These are phyloP conservation scores for Phylloporus sp. DNA, from an alignment of 768 basidiomycete species.

Conservation along the genomic window DNA sequence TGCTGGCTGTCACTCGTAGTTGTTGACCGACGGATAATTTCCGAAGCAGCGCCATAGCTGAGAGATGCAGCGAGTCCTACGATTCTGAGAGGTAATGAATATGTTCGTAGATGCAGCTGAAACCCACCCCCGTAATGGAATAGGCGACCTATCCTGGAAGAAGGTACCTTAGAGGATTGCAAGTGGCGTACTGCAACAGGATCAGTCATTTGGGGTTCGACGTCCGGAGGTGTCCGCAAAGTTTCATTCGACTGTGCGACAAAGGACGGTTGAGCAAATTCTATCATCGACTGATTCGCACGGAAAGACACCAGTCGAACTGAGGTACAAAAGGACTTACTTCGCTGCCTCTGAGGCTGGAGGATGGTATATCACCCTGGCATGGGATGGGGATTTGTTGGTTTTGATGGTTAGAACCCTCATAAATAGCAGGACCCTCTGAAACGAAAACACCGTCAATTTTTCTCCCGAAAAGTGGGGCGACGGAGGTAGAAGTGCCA, in stretches of 20 bases:
- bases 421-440: not conserved
- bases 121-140: conserved; percentile 89
- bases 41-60: conserved; percentile 84
- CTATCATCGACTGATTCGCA: not conserved
- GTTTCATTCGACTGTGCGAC: conserved; percentile 6
- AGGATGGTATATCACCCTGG: not conserved
- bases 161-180: conserved; percentile 85
- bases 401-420: not conserved
- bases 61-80: conserved; percentile 88
- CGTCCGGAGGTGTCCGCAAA: not conserved
- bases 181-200: conserved; percentile 39
- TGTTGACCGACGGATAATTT: conserved; percentile 70
- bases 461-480: not conserved
- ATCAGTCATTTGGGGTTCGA: not conserved
- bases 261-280: not conserved
- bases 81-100: not conserved
- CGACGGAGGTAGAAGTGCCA: not conserved
- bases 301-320: not conserved
- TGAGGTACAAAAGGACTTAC: conserved; percentile 4
- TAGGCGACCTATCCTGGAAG: conserved; percentile 81
- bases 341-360: not conserved
- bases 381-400: no score
- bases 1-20: conserved; percentile 30
- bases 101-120: not conserved
- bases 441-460: not conserved